phyloP scores from a whole-genome alignment of 176 grass and related monocot species.

The Oropetium thomaeum region DNA sequence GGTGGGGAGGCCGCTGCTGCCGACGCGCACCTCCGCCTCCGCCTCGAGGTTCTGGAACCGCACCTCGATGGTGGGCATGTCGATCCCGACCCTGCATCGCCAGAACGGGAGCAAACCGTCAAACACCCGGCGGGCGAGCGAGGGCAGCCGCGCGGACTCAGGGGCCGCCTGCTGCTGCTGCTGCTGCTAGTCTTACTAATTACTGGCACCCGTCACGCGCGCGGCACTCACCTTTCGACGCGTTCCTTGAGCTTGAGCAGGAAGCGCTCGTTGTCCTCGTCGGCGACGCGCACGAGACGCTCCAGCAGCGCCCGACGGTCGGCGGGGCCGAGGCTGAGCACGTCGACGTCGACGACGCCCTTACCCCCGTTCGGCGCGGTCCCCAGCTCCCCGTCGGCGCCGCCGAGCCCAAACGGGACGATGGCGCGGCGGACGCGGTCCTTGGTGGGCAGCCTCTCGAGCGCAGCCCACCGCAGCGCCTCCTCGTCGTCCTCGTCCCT shows the following conservation, averaged over 20 bases:
- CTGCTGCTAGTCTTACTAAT: too few species aligned
- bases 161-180: background rate
- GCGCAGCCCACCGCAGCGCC: constrained; percentile 79
- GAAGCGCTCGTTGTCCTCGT: constrained; percentile 86
- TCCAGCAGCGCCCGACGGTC: constrained; percentile 58
- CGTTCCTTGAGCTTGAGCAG: constrained; percentile 92
- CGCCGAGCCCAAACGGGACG: constrained; percentile 15
- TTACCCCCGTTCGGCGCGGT: background rate
- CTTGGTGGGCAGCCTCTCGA: constrained; percentile 84
- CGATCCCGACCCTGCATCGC: constrained; percentile 76
- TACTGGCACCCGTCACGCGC: too few species aligned
- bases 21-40: constrained; percentile 64
- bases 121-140: constrained; percentile 12
- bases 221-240: constrained; percentile 51
- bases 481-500: constrained; percentile 87
- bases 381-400: background rate
- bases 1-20: constrained; percentile 84
- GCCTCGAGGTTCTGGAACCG: constrained; percentile 66
- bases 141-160: background rate
- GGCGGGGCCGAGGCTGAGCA: constrained; percentile 39
- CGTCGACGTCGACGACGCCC: constrained; percentile 61
- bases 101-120: constrained; percentile 10
- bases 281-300: constrained; percentile 67
- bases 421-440: constrained; percentile 75
- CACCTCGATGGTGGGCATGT: constrained; percentile 86